Evolutionary conservation across 306 rosid genomes (phyloP), one percentile per base, ranked within the genome.

Genomic region (Cercis canadensis): DNA sequence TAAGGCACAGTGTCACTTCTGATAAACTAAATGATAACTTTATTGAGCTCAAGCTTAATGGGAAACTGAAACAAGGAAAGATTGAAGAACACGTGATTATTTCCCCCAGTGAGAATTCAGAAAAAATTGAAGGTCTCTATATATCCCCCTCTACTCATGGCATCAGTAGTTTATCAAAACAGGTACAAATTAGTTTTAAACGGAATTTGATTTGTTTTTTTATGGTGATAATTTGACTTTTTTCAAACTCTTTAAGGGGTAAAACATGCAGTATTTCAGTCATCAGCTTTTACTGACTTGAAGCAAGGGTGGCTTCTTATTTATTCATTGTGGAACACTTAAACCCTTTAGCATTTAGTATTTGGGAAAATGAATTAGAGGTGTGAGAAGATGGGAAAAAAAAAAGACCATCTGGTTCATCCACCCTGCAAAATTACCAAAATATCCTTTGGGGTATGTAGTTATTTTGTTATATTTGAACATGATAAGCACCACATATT

Each of bases 11-110:
- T 47, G 34, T 76, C 21, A 10, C 69, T 34, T 61, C 75, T 56
- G 77, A 81, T 69, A 81, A 80, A 75, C 63, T 69, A 62, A 68
- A 81, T 50, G 92, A 84, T 69, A 78, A 83, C 39, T 69, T 76
- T 36, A 70, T 60, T 49, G 97, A 82, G 81, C 72, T 70, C 78
- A 75, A 78, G 75, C 82, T 49, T 57, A 82, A 78, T 70, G 90
- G 82, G 59, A 81, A 75, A 67, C 73, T 62, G 63, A 69, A 73
- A 54, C 79, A 81, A 44, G 86, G 83, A 62, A 87, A 75, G 82
- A 71, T 65, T 78, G 86, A 80, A 19, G 93, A 74, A 46, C 65
- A 72, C 75, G 70, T 62, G 49, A 85, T 81, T 50, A 50, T 76
- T 73, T 58, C 78, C 64, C 77, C 75, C 8, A 69, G 40, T 49